These are phyloP conservation scores for Chaetomiaceae sp. DNA, from an alignment of 2,329 filamentous ascomycete genomes.

Conservation along the genomic window DNA sequence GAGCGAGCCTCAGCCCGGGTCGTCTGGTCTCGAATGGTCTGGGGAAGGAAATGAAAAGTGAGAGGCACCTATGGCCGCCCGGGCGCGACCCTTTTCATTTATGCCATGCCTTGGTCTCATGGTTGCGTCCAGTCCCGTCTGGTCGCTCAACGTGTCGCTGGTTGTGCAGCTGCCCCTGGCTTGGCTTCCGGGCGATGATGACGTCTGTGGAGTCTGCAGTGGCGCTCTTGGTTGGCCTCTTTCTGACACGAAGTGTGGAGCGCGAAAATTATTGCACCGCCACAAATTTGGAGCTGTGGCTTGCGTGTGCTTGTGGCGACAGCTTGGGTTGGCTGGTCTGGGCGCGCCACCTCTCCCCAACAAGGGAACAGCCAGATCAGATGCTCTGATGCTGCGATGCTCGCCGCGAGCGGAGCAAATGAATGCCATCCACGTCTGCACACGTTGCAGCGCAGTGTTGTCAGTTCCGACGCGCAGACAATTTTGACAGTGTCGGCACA, in stretches of 20 bases:
- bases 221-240: background rate
- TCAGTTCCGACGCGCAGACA: background rate
- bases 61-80: background rate
- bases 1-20: conserved; percentile 7
- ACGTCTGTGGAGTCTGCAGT: conserved; percentile 5
- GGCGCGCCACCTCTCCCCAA: conserved; percentile 1
- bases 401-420: conserved; percentile 20
- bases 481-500: background rate
- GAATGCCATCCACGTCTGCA: conserved; percentile 24
- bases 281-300: conserved; percentile 9
- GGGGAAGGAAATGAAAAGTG: background rate
- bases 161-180: background rate
- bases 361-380: conserved; percentile 1
- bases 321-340: conserved; percentile 11
- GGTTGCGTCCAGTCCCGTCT: conserved; percentile 11
- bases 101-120: conserved; percentile 18
- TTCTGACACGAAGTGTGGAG: background rate
- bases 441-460: conserved; percentile 2
- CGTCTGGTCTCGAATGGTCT: conserved; percentile 5
- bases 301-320: conserved; percentile 11
- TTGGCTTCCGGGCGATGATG: conserved; percentile 15
- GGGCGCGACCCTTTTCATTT: conserved; percentile 11
- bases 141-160: conserved; percentile 5
- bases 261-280: conserved; percentile 8
- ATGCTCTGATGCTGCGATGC: background rate